A percentile compares a stretch with the other conserved stretches of the same genome.
These are phyloP conservation scores for Fusarium sterilihyphosum DNA, from an alignment of 2,329 filamentous ascomycete genomes.

Conservation along the genomic window DNA sequence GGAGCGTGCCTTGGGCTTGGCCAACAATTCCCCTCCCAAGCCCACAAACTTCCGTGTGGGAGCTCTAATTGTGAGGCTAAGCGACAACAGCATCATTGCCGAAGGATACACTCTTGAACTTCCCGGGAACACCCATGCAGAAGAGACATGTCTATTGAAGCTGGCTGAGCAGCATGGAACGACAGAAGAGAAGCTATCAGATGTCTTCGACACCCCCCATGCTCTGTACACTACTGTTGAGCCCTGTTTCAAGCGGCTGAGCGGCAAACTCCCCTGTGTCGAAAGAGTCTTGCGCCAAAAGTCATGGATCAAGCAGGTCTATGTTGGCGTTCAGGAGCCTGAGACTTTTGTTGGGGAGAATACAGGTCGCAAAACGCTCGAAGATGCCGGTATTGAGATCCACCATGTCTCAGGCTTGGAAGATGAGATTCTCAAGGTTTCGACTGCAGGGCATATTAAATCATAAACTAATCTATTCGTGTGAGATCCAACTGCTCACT, in stretches of 20 bases:
- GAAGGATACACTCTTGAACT: constrained; percentile 93
- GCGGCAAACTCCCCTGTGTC: constrained; percentile 80
- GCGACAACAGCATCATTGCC: constrained; percentile 69
- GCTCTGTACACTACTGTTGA: constrained; percentile 93
- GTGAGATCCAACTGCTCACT: background rate
- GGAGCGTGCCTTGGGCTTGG: constrained; percentile 77
- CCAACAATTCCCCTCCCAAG: constrained; percentile 81
- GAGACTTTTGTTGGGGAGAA: constrained; percentile 90
- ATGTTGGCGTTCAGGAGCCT: constrained; percentile 88
- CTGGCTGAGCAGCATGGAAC: constrained; percentile 60
- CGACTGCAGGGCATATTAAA: constrained; percentile 78
- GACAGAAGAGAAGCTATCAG: constrained; percentile 64
- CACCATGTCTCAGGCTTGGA: constrained; percentile 80
- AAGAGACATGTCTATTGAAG: constrained; percentile 91
- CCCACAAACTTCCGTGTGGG: constrained; percentile 95
- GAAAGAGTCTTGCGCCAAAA: constrained; percentile 77
- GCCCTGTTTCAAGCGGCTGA: constrained; percentile 78
- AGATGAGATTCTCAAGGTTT: constrained; percentile 80
- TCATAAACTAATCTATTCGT: constrained; percentile 1
- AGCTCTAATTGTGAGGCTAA: constrained; percentile 78
- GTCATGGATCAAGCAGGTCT: constrained; percentile 77
- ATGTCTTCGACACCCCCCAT: constrained; percentile 46
- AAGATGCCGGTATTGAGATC: constrained; percentile 77
- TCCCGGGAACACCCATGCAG: constrained; percentile 93
- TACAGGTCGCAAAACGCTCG: constrained; percentile 75